These are phyloP conservation scores for Solanum chiquidenum DNA, from an alignment of 257 asterid species.

Conservation along the genomic window DNA sequence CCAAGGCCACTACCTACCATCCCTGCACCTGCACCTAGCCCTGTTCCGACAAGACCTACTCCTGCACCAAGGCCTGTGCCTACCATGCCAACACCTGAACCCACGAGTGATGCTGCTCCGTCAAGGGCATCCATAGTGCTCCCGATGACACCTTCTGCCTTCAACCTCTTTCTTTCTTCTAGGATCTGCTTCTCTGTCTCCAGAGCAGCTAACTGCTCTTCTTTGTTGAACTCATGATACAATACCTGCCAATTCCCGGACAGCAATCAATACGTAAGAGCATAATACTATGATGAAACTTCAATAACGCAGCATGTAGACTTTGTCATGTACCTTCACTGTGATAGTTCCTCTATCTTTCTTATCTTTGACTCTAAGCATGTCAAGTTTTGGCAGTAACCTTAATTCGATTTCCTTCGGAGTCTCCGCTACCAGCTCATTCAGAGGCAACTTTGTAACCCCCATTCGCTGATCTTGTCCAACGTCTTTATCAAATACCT, in stretches of 20 bases:
- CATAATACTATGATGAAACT: background rate
- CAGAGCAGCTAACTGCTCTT: conserved; percentile 73
- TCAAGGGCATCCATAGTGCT: conserved; percentile 95
- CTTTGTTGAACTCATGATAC: conserved; percentile 80
- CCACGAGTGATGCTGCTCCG: conserved; percentile 66
- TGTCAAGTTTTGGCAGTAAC: conserved; percentile 70
- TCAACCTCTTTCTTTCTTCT: conserved; percentile 77
- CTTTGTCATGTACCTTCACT: conserved; percentile 36
- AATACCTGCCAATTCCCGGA: conserved; percentile 30
- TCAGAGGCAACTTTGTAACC: conserved; percentile 54
- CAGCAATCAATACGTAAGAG: background rate
- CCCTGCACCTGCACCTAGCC: conserved; percentile 75
- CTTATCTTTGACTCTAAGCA: conserved; percentile 82
- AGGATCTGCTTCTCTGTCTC: conserved; percentile 77
- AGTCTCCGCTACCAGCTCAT: conserved; percentile 56
- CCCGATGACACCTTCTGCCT: conserved; percentile 76
- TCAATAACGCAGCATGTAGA: background rate
- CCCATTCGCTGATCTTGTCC: conserved; percentile 90
- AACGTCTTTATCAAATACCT: conserved; percentile 85
- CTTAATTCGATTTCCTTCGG: conserved; percentile 47
- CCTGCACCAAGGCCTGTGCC: conserved; percentile 79
- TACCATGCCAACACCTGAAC: conserved; percentile 58
- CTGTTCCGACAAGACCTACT: conserved; percentile 55
- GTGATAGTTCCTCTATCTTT: conserved; percentile 85
- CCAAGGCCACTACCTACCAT: conserved; percentile 72